Base-by-base conservation (phyloP, 352 stramenopile genomes). In the Globisporangium cystogenes region DNA sequence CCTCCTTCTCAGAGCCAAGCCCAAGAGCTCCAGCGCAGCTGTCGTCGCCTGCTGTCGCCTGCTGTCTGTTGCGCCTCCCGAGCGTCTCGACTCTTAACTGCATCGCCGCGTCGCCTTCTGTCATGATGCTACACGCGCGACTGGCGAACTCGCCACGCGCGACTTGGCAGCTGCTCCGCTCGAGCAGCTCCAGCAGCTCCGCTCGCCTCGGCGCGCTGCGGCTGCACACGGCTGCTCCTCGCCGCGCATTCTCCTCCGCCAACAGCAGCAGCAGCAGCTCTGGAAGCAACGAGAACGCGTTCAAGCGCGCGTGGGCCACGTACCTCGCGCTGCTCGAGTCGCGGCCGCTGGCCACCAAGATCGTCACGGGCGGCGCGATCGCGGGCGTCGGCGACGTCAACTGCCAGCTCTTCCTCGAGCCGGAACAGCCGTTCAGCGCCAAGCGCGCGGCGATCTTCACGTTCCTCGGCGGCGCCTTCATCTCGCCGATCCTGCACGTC, bases 401-500 rank as follows among this genome's bases (percentile, higher is more conserved):
- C 45, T 91, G 78, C 59, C 82, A 93, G 60, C 51, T 88, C n/a
- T 50, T 78, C 16, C 57, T 93, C 5, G 72, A 87, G 44, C 27
- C 27, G 16, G 53, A 45, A 33, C 37, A 58, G 11, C 53, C 35
- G 18, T 42, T 90, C 8, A 69, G 89, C 55, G 23, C 44, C 43
- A 76, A 81, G 54, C 81, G 83, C 49, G 55, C 68, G 26, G 65
- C 64, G 42, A 72, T 83, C 47, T 92, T 94, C 58, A 90, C 81
- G 45, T 60, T 76, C 23, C 54, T 94, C n/a, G 69, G 76, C 24
- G 81, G 81, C 10, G 49, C 71, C 42, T 45, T 90, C 29, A 73
- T 93, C 47, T 76, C 81, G 50, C 83, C 83, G 18, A 61, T 88
- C n/a, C 64, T 94, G 42, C 83, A 94, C 57, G 67, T 76, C 7